Evolutionary conservation across 2,329 filamentous ascomycete species (phyloP).

Genomic region (Xylaria digitata): DNA sequence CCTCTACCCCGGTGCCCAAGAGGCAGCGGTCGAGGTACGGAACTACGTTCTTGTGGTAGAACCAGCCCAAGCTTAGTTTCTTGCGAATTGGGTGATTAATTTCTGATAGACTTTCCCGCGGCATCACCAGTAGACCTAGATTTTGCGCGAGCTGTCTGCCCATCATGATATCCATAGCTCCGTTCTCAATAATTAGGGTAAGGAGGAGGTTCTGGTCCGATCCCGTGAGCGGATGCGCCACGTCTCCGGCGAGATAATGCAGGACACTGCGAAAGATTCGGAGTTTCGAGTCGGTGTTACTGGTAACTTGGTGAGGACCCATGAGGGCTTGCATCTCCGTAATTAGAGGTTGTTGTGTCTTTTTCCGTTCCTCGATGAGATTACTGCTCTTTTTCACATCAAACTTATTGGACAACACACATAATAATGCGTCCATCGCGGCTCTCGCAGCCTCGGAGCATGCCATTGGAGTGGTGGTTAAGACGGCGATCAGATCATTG

Average conservation of each 20-base stretch:
- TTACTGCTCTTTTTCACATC: slow-evolving; percentile 31
- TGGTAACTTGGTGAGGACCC: not conserved
- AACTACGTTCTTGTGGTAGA: slow-evolving; percentile 49
- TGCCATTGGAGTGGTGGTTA: slow-evolving; percentile 28
- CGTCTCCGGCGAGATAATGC: slow-evolving; percentile 49
- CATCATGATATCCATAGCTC: slow-evolving; percentile 33
- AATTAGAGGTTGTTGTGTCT: slow-evolving; percentile 37
- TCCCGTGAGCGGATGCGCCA: slow-evolving; percentile 43
- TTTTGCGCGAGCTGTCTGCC: slow-evolving; percentile 46
- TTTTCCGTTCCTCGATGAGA: slow-evolving; percentile 21
- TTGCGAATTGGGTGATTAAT: slow-evolving; percentile 46
- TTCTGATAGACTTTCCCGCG: slow-evolving; percentile 45
- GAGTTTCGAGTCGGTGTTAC: slow-evolving; percentile 25
- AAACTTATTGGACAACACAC: slow-evolving; percentile 47
- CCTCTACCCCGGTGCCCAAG: slow-evolving; percentile 44
- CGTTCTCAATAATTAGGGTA: slow-evolving; percentile 34
- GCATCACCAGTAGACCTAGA: slow-evolving; percentile 46
- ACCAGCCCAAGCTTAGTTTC: slow-evolving; percentile 45
- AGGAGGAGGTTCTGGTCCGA: slow-evolving; percentile 42
- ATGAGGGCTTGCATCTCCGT: slow-evolving; percentile 17
- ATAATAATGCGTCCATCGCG: slow-evolving; percentile 45
- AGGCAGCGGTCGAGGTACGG: slow-evolving; percentile 56
- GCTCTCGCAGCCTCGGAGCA: slow-evolving; percentile 42
- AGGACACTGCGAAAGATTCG: slow-evolving; percentile 47
- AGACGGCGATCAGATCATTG: slow-evolving; percentile 34